Percentiles rank a stretch among this genome's conserved stretches.
phyloP scores from a whole-genome alignment of 2,329 filamentous ascomycete genomes.

The Phialocephala subalpina region DNA sequence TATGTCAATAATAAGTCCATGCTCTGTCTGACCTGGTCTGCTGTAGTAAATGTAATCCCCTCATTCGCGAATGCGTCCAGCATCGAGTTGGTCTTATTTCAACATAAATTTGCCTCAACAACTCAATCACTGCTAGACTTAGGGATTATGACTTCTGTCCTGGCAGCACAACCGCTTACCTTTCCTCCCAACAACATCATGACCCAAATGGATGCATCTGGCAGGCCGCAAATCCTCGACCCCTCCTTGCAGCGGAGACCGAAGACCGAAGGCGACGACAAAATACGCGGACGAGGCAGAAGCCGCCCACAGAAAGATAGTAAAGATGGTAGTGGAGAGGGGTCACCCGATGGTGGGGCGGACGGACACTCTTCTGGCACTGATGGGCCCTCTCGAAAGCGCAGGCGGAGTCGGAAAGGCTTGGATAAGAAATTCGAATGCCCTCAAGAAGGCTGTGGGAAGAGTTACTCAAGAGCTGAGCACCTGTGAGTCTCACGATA shows the following conservation, averaged over 20 bases:
- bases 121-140: slow-evolving; percentile 15
- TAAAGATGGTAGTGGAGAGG: slow-evolving; percentile 37
- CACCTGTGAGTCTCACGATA: slow-evolving; percentile 72
- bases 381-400: slow-evolving; percentile 54
- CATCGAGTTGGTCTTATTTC: slow-evolving; percentile 14
- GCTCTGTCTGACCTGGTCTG: slow-evolving; percentile 20
- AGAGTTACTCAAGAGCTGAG: slow-evolving; percentile 95
- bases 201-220: slow-evolving; percentile 38
- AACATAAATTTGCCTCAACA: slow-evolving; percentile 7
- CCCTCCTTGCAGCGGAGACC: slow-evolving; percentile 33
- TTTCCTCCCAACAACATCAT: slow-evolving; percentile 38
- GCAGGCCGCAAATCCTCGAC: slow-evolving; percentile 37
- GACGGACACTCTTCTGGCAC: slow-evolving; percentile 43
- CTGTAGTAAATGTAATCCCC: slow-evolving; percentile 29
- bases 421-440: slow-evolving; percentile 87
- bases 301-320: slow-evolving; percentile 38
- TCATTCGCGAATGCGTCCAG: slow-evolving; percentile 19
- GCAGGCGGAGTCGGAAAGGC: slow-evolving; percentile 77
- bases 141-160: slow-evolving; percentile 44
- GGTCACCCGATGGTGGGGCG: slow-evolving; percentile 36
- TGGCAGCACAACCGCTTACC: slow-evolving; percentile 38
- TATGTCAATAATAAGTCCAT: slow-evolving; percentile 3
- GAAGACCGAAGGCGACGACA: slow-evolving; percentile 40
- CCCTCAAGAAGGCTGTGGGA: slow-evolving; percentile 85
- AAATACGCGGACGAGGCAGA: slow-evolving; percentile 42